Evolutionary conservation across 1,284 basidiomycete genomes (phyloP).

Genomic region (Ceratobasidium sp.): DNA sequence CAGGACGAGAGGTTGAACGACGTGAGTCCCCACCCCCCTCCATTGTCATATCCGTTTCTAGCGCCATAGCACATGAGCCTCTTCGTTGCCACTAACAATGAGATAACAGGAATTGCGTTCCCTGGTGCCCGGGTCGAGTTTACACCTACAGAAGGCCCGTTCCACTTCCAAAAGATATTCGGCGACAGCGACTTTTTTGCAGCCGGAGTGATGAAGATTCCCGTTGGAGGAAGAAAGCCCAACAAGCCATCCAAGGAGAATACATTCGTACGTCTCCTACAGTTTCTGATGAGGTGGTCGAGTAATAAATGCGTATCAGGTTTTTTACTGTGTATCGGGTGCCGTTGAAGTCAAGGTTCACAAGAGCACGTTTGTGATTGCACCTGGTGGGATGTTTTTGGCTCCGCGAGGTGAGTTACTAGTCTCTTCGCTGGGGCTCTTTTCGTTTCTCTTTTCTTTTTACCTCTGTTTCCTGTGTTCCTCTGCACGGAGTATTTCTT

Average conservation of each 20-base stretch:
- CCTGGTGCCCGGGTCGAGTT: slow-evolving; percentile 50
- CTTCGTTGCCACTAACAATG: background rate
- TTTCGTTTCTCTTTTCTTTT: background rate
- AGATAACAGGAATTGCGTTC: slow-evolving; percentile 55
- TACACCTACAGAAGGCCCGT: slow-evolving; percentile 64
- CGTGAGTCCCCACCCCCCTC: slow-evolving; percentile 59
- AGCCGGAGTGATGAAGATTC: slow-evolving; percentile 85
- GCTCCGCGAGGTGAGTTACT: slow-evolving; percentile 80
- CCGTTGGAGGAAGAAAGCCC: slow-evolving; percentile 79
- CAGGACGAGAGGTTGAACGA: slow-evolving; percentile 64
- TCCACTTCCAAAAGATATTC: slow-evolving; percentile 94
- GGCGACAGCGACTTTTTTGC: slow-evolving; percentile 92
- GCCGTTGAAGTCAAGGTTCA: slow-evolving; percentile 87
- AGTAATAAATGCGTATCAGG: slow-evolving; percentile 57
- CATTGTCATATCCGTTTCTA: slow-evolving; percentile 15
- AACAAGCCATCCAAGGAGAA: slow-evolving; percentile 92
- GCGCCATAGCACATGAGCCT: background rate
- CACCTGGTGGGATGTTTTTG: slow-evolving; percentile 86
- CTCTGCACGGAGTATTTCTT: background rate
- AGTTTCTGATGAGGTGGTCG: background rate
- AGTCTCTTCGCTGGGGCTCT: background rate
- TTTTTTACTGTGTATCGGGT: slow-evolving; percentile 88
- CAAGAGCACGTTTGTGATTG: slow-evolving; percentile 76
- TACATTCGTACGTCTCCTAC: slow-evolving; percentile 75
- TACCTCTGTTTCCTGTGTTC: background rate